These are phyloP conservation scores for Erythrophleum fordii DNA, from an alignment of 306 rosid species.

Conservation along the genomic window DNA sequence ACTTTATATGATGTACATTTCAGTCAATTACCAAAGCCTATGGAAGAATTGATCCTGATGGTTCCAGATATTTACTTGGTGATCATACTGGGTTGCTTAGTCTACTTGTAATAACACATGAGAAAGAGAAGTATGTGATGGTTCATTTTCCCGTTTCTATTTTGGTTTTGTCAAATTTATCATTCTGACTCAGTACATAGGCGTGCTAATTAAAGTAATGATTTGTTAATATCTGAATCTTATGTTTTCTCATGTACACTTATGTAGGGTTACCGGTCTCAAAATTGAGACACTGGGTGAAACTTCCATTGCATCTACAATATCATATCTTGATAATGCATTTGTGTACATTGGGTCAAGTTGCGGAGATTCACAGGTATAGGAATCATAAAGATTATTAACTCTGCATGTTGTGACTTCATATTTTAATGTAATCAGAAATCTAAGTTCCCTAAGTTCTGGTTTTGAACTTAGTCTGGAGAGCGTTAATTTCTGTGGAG, in stretches of 20 bases:
- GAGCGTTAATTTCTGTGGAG: too few relatives aligned
- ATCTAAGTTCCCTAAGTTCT: not conserved
- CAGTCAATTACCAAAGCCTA: constrained; percentile 90
- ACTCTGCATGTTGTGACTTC: not conserved
- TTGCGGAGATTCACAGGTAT: constrained; percentile 97
- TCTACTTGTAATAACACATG: constrained; percentile 96
- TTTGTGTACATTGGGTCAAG: constrained; percentile 92
- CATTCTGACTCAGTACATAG: not conserved
- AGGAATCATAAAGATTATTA: constrained; percentile 1
- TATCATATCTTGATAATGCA: constrained; percentile 95
- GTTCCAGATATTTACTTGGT: constrained; percentile 96
- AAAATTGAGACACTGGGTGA: constrained; percentile 96
- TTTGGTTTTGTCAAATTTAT: constrained; percentile 9
- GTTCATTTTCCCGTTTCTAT: constrained; percentile 20
- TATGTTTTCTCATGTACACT: constrained; percentile 26
- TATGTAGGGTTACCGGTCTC: constrained; percentile 90
- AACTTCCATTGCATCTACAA: constrained; percentile 93
- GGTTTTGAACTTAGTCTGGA: too few relatives aligned
- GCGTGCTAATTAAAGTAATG: not conserved
- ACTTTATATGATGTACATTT: constrained; percentile 36
- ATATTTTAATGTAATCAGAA: constrained; percentile 1
- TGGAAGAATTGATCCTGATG: constrained; percentile 97
- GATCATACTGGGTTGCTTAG: constrained; percentile 88
- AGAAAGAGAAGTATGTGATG: constrained; percentile 81
- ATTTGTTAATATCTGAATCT: constrained; percentile 10